Evolutionary conservation across 202 grass and related monocot species (phyloP), one percentile per base, ranked within the genome.

Genomic region (Panicum hallii): DNA sequence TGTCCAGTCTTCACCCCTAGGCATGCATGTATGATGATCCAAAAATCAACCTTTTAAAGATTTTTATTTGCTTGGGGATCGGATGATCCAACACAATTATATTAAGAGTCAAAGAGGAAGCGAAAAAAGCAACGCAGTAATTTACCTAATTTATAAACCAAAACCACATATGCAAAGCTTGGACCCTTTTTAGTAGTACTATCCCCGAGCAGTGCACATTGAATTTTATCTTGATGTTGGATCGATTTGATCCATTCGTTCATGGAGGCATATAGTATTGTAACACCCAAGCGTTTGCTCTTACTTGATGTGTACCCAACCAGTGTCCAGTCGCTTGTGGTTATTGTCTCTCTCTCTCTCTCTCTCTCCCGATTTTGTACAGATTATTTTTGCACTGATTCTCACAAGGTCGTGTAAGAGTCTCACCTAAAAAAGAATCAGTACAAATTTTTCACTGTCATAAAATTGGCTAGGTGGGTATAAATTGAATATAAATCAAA

Each of bases 171-270:
- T 52, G 8, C 11, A 50, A 50, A 74, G 16, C 8, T 20, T 55
- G 15, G 19, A 7, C 4, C 7, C 3, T 47, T 47, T 47, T 47
- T 36, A 42, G 6, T 12, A 23, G 72, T 22, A 22, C 32, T 2
- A 32, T 38, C 11, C 22, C 9, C 40, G 40, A 30, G 9, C 15
- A 11, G 3, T 67, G 46, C 40, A 74, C 26, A 74, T 36, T 38
- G 40, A 64, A 64, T 85, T 48, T 78, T 72, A 1, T 30, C 61
- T 67, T 42, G 26, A 40, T 36, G 41, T 41, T 65, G 53, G 30
- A 71, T 62, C 48, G 19, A 62, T 78, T 71, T 70, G 13, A 60
- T 42, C 63, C 41, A 40, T 50, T 81, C 23, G 49, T 81, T 58
- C 63, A 70, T 63, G 63, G 52, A 61, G 70, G 46, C 42, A 74